phyloP scores from a whole-genome alignment of 352 stramenopile genomes.

The Phytophthora nicotianae region DNA sequence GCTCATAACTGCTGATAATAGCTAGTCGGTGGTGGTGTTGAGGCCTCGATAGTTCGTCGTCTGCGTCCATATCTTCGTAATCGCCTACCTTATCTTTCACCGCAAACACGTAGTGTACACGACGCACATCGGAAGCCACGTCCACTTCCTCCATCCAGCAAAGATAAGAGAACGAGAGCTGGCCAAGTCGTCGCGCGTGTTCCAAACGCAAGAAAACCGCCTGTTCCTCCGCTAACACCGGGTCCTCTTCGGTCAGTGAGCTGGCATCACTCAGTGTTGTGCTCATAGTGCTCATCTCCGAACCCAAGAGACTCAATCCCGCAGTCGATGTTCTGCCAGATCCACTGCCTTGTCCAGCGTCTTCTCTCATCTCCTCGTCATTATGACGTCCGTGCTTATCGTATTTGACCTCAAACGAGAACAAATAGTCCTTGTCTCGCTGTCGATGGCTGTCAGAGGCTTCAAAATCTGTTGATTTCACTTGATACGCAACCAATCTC shows the following conservation, averaged over 20 bases:
- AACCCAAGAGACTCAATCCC: slow-evolving; percentile 32
- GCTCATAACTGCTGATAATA: slow-evolving; percentile 68
- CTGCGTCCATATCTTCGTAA: slow-evolving; percentile 23
- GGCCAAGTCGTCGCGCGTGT: slow-evolving; percentile 47
- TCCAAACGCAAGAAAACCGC: slow-evolving; percentile 46
- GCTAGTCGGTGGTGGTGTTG: slow-evolving; percentile 37
- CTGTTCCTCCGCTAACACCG: slow-evolving; percentile 36
- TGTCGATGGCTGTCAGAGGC: slow-evolving; percentile 52
- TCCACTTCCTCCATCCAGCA: slow-evolving; percentile 85
- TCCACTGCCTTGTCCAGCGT: slow-evolving; percentile 6
- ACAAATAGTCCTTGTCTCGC: slow-evolving; percentile 74
- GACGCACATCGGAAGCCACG: slow-evolving; percentile 54
- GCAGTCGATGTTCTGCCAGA: slow-evolving; percentile 14
- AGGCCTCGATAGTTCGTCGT: slow-evolving; percentile 7
- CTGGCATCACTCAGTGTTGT: slow-evolving; percentile 60
- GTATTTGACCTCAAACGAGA: slow-evolving; percentile 80
- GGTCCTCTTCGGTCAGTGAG: slow-evolving; percentile 51
- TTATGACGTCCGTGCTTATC: slow-evolving; percentile 30
- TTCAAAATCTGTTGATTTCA: slow-evolving; percentile 11
- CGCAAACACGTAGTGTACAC: slow-evolving; percentile 71
- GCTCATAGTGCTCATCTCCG: slow-evolving; percentile 56
- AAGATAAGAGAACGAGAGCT: slow-evolving; percentile 55
- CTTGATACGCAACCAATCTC: slow-evolving; percentile 77
- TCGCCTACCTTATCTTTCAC: slow-evolving; percentile 40
- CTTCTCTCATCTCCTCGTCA: slow-evolving; percentile 17